Evolutionary conservation across 83 land plant genomes (phyloP).

Genomic region (Picea abies): DNA sequence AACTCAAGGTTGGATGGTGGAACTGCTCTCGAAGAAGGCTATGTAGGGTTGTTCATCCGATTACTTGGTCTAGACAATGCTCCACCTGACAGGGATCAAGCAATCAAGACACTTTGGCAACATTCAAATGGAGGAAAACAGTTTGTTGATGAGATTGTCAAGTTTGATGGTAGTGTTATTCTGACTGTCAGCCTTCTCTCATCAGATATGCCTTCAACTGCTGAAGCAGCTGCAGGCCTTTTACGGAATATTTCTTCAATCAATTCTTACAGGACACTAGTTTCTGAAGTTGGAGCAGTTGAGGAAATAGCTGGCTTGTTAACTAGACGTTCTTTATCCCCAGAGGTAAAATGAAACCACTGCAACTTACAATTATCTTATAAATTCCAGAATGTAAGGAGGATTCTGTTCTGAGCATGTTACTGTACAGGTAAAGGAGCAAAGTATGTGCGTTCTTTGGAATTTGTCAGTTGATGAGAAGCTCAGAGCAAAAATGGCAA

Average conservation of each 20-base stretch:
- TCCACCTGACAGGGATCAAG: slow-evolving; percentile 79
- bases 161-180: slow-evolving; percentile 67
- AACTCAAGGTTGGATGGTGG: too few relatives aligned
- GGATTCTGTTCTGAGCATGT: neutral
- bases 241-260: slow-evolving; percentile 61
- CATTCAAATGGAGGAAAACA: slow-evolving; percentile 72
- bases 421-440: slow-evolving; percentile 78
- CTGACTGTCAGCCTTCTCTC: slow-evolving; percentile 63
- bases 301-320: slow-evolving; percentile 81
- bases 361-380: neutral
- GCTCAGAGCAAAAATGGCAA: slow-evolving; percentile 59
- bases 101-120: slow-evolving; percentile 77
- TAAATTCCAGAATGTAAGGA: neutral
- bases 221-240: slow-evolving; percentile 92
- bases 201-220: slow-evolving; percentile 55
- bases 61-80: slow-evolving; percentile 90
- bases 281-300: slow-evolving; percentile 79
- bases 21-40: slow-evolving; percentile 43
- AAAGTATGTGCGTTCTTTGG: slow-evolving; percentile 73
- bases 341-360: slow-evolving; percentile 45
- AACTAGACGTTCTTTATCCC: slow-evolving; percentile 39
- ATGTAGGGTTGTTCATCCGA: slow-evolving; percentile 79
- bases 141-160: slow-evolving; percentile 61
- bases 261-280: slow-evolving; percentile 51
- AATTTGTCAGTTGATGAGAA: slow-evolving; percentile 71